These are phyloP conservation scores for Scedosporium aurantiacum DNA, from an alignment of 2,329 filamentous ascomycete species.

Conservation along the genomic window DNA sequence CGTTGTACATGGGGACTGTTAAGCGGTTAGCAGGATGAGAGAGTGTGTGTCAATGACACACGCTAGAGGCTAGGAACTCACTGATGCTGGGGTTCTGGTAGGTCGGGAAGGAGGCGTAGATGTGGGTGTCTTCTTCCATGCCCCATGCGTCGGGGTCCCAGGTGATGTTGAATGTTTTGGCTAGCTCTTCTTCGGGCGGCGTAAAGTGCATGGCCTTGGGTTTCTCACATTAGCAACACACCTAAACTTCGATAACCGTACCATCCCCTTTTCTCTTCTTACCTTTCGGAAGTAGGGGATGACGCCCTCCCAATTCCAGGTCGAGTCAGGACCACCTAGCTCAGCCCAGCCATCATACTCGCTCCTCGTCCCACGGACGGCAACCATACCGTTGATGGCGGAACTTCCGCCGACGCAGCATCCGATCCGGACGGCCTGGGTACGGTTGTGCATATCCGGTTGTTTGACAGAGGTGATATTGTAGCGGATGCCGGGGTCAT, in stretches of 20 bases:
- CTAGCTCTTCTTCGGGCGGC: constrained; percentile 12
- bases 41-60: too few species aligned
- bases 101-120: constrained; percentile 16
- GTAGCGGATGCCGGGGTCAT: constrained; percentile 13
- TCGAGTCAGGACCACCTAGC: constrained; percentile 28
- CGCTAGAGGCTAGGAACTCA: neutral
- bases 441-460: constrained; percentile 15
- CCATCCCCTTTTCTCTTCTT: too few species aligned
- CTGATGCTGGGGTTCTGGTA: constrained; percentile 7
- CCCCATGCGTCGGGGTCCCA: constrained; percentile 17
- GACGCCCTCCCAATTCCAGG: constrained; percentile 24
- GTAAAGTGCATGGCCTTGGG: constrained; percentile 7
- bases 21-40: neutral
- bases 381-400: constrained; percentile 26
- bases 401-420: constrained; percentile 27
- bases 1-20: constrained; percentile 13
- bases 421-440: constrained; percentile 18
- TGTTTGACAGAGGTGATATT: constrained; percentile 20
- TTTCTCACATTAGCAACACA: neutral
- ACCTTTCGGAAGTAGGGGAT: constrained; percentile 33
- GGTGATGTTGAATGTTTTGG: constrained; percentile 14
- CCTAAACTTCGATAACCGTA: too few species aligned
- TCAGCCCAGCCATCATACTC: constrained; percentile 33
- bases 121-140: constrained; percentile 9
- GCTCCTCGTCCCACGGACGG: constrained; percentile 21